Conservation (phyloP, 176 grass and related monocot genomes). For the Triticum timopheevii region DNA sequence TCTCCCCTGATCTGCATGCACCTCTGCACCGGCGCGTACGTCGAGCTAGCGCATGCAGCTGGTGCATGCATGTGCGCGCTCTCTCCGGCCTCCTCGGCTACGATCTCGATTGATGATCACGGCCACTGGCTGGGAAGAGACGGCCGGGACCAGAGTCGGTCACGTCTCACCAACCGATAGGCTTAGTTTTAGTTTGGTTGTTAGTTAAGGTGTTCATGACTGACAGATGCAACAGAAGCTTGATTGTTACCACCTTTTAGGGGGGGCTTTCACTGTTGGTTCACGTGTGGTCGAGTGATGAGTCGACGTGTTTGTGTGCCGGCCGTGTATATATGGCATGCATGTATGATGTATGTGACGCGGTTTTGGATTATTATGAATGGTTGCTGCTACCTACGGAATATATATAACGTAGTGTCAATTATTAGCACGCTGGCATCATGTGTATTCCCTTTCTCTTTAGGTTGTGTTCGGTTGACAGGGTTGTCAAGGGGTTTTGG, state of each 20-base stretch:
- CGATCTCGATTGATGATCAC: background rate
- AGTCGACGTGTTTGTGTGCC: background rate
- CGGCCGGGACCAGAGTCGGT: background rate
- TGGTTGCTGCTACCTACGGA: background rate
- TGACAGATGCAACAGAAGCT: background rate
- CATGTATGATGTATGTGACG: background rate
- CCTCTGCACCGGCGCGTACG: too few relatives aligned
- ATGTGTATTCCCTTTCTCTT: background rate
- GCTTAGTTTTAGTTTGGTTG: background rate
- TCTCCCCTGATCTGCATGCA: too few relatives aligned
- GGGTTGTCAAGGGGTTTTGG: too few relatives aligned
- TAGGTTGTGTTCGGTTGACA: too few relatives aligned
- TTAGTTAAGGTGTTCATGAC: background rate
- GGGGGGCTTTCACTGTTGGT: background rate
- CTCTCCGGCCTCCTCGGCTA: background rate
- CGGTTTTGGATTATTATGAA: background rate
- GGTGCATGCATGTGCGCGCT: too few relatives aligned
- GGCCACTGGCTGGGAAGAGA: background rate
- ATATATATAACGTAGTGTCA: background rate
- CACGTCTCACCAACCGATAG: constrained; percentile 17
- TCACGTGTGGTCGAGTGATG: background rate
- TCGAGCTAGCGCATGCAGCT: too few relatives aligned
- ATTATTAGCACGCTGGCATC: background rate
- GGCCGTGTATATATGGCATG: background rate
- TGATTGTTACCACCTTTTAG: background rate